Base-by-base conservation (phyloP, 2,329 filamentous ascomycete species). In the Fusarium mundagurra region DNA sequence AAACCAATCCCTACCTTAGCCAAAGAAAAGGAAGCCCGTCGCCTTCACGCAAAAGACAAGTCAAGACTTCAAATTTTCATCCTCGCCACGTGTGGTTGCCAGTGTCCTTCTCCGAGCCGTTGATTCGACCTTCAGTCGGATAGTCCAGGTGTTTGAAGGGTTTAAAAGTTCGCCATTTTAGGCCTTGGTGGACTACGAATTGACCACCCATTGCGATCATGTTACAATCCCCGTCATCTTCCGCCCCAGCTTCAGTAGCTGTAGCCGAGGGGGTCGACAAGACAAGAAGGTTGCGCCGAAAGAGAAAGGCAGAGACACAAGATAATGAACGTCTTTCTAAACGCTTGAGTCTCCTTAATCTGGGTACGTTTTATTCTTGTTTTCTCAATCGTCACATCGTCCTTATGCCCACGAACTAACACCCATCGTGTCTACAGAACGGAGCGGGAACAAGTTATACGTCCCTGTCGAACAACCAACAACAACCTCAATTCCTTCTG, bases 311-410 rank as follows among this genome's bases (percentile, higher is more conserved):
- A 66, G 88, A 90, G 61, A 81, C 82, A 20, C 88, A 89, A 69
- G 86, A 89, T 78, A 91, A 89, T 74, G 90, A 97, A 84, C 92
- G 95, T 60, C 88, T 98, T 73, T 92, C 93, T 53, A 98, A 98
- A 85, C 89, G 93, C 74, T 88, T 98, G 82, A 93, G 94, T 80
- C 86, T 93, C 59, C 88, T 98, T 63, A 95, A 95, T 81, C 85
- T 98, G 74, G 93, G 94, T 96, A 90, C 64, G 86, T 57, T 66
- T 53, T 31, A 24, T 34, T 44, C 36, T 54, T 57, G 20, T 24
- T 36, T 59, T 24, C 29, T 45, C 29, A 38, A 58, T 36, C 18
- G 36, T 62, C 62, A 61, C 17, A 29, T 33, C 41, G 13, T 39
- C 17, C 27, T 43, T 41, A 27, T 27, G 27, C 4, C n/a, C 29